phyloP scores from a whole-genome alignment of 2,329 filamentous ascomycete genomes.

The Fusarium annulatum region DNA sequence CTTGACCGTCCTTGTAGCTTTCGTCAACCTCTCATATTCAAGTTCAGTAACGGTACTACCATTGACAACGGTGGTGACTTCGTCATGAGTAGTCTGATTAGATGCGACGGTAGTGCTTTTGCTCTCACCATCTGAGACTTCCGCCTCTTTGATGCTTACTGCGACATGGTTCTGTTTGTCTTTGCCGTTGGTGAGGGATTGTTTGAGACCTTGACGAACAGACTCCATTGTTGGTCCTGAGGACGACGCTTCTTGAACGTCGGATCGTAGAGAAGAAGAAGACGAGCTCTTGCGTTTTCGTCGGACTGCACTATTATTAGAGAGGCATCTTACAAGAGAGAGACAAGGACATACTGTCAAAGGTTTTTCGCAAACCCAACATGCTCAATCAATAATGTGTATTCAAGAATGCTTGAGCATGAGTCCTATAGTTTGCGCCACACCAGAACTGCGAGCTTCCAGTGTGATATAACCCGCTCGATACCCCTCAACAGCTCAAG shows the following conservation, averaged over 20 bases:
- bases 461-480: no score
- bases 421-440: not conserved
- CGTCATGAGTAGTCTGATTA: constrained; percentile 11
- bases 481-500: no score
- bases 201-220: constrained; percentile 23
- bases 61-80: not conserved
- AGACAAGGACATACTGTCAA: not conserved
- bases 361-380: constrained; percentile 37
- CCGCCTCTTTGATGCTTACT: constrained; percentile 5
- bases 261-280: constrained; percentile 27
- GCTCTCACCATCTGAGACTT: constrained; percentile 26
- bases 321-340: no score
- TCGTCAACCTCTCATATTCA: constrained; percentile 25
- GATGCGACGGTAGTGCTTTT: constrained; percentile 27
- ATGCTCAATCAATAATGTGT: constrained; percentile 20
- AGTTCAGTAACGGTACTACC: not conserved
- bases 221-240: constrained; percentile 29
- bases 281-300: constrained; percentile 36
- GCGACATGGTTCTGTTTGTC: constrained; percentile 6
- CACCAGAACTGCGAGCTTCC: no score
- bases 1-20: constrained; percentile 32
- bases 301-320: constrained; percentile 1
- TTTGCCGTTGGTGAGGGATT: constrained; percentile 22
- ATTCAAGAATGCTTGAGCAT: not conserved
- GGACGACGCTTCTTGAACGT: constrained; percentile 12